Conservation (phyloP, 1,284 basidiomycete genomes). For the Cryptococcus depauperatus region DNA sequence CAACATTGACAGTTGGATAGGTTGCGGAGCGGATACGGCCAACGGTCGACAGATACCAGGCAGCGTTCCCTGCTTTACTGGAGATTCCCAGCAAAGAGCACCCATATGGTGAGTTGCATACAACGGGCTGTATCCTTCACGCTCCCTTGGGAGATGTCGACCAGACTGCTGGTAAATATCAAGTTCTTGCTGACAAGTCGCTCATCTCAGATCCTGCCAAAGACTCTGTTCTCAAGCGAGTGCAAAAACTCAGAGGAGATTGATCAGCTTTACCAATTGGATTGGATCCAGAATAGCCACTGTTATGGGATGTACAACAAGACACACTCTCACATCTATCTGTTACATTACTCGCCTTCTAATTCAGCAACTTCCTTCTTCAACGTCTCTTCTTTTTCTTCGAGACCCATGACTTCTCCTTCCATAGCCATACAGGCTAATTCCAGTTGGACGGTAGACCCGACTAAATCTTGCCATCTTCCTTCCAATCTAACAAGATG, state of each 20-base stretch:
- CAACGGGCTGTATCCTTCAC: conserved; percentile 3
- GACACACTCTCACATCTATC: neutral
- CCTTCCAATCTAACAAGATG: conserved; percentile 39
- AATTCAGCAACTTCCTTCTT: conserved; percentile 33
- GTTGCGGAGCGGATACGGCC: conserved; percentile 94
- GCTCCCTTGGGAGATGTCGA: no score
- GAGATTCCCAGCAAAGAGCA: conserved; percentile 76
- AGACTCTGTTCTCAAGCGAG: conserved; percentile 93
- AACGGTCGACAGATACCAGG: conserved; percentile 87
- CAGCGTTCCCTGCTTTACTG: conserved; percentile 91
- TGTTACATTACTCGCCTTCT: conserved; percentile 13
- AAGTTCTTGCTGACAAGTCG: no score
- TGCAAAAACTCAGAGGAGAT: conserved; percentile 93
- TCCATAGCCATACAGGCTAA: conserved; percentile 43
- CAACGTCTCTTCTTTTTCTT: conserved; percentile 31
- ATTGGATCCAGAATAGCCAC: no score
- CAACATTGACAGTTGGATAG: conserved; percentile 49
- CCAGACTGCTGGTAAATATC: no score
- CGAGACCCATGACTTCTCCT: conserved; percentile 37
- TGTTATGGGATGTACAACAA: no score
- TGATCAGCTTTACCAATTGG: conserved; percentile 18
- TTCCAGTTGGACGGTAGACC: conserved; percentile 41
- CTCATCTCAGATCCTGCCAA: conserved; percentile 89
- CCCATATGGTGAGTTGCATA: conserved; percentile 63
- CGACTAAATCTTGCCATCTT: conserved; percentile 42